A percentile compares a stretch with the other conserved stretches of the same genome.
phyloP scores from a whole-genome alignment of 192 early-diverging fungal species.

The Linnemannia exigua region DNA sequence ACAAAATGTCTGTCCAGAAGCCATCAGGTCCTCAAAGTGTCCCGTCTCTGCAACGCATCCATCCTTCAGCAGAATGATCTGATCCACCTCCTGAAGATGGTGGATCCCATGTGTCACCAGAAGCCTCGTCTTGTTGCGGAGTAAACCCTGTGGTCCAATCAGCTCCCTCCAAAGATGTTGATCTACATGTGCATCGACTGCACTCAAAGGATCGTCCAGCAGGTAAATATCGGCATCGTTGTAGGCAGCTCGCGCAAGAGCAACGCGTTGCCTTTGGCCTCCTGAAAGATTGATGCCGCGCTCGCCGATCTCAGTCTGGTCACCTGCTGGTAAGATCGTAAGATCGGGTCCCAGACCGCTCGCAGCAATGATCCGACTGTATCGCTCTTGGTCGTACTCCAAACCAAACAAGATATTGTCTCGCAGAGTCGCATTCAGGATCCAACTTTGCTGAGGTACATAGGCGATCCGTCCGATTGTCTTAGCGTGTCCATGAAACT shows the following conservation, averaged over 20 bases:
- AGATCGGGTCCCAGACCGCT: slow-evolving; percentile 29
- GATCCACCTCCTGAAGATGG: slow-evolving; percentile 60
- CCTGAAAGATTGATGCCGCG: slow-evolving; percentile 75
- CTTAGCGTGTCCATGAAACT: slow-evolving; percentile 60
- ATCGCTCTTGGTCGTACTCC: slow-evolving; percentile 17
- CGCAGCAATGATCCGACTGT: slow-evolving; percentile 8
- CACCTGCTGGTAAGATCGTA: slow-evolving; percentile 29
- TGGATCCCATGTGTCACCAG: slow-evolving; percentile 68
- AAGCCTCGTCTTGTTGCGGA: slow-evolving; percentile 69
- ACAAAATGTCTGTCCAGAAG: slow-evolving; percentile 46
- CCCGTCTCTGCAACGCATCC: slow-evolving; percentile 67
- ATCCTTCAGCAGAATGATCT: slow-evolving; percentile 59
- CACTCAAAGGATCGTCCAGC: slow-evolving; percentile 87
- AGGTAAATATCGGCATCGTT: slow-evolving; percentile 77
- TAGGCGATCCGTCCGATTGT: slow-evolving; percentile 75
- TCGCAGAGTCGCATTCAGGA: slow-evolving; percentile 38
- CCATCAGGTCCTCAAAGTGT: slow-evolving; percentile 64
- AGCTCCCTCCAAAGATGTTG: slow-evolving; percentile 62
- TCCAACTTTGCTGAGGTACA: slow-evolving; percentile 64
- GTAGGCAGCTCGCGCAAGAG: slow-evolving; percentile 85
- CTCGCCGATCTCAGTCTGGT: slow-evolving; percentile 74
- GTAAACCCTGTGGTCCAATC: slow-evolving; percentile 35
- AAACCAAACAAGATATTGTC: slow-evolving; percentile 60
- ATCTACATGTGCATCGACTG: slow-evolving; percentile 65
- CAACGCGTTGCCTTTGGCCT: slow-evolving; percentile 82